phyloP scores from a whole-genome alignment of 2,329 filamentous ascomycete genomes.

The Ophiostoma quercus region DNA sequence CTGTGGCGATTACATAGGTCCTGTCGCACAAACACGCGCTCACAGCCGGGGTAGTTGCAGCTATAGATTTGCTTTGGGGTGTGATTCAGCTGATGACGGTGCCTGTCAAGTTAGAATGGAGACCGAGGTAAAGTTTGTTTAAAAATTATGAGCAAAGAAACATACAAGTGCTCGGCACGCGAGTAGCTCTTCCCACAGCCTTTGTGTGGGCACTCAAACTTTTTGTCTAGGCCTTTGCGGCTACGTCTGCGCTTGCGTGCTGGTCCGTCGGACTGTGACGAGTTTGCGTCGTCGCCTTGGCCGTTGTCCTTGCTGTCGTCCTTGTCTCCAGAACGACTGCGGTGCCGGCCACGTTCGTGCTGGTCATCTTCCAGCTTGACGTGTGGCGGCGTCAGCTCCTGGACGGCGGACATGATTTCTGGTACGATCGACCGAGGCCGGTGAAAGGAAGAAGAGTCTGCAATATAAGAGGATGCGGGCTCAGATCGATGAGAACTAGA shows the following conservation, averaged over 20 bases:
- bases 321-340: slow-evolving; percentile 37
- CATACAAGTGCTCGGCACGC: slow-evolving; percentile 83
- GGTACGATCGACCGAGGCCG: background rate
- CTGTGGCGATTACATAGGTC: slow-evolving; percentile 84
- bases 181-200: slow-evolving; percentile 96
- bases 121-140: background rate
- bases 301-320: slow-evolving; percentile 38
- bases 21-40: slow-evolving; percentile 84
- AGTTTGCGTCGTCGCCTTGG: slow-evolving; percentile 41
- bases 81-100: slow-evolving; percentile 93
- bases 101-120: slow-evolving; percentile 38
- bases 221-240: slow-evolving; percentile 73
- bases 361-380: slow-evolving; percentile 39
- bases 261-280: slow-evolving; percentile 51
- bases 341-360: slow-evolving; percentile 38
- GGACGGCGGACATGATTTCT: slow-evolving; percentile 37
- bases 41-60: slow-evolving; percentile 88
- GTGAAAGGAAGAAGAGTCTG: background rate
- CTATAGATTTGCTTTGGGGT: slow-evolving; percentile 91
- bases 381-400: slow-evolving; percentile 41
- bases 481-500: background rate
- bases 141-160: background rate
- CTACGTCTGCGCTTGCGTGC: slow-evolving; percentile 61
- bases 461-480: background rate
- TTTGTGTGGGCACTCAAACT: slow-evolving; percentile 76